A percentile compares a stretch with the other conserved stretches of the same genome.
These are phyloP conservation scores for Sarocladium oryzae DNA, from an alignment of 2,329 filamentous ascomycete species.

Conservation along the genomic window DNA sequence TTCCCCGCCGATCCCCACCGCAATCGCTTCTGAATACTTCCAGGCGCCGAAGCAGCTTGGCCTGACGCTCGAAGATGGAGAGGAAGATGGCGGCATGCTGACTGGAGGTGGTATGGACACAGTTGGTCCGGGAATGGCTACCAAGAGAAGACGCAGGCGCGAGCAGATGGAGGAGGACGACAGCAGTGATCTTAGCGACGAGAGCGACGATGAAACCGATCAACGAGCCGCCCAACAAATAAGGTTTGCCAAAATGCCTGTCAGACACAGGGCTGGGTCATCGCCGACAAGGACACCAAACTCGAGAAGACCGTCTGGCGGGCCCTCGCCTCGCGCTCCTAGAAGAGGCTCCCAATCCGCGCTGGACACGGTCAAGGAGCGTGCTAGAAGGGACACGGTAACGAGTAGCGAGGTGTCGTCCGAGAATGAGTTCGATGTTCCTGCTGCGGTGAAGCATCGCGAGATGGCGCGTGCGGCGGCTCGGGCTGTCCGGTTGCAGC, in stretches of 20 bases:
- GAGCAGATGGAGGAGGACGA: conserved; percentile 80
- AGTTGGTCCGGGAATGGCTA: conserved; percentile 59
- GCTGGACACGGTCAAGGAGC: conserved; percentile 62
- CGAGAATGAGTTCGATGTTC: conserved; percentile 69
- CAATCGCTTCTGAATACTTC: conserved; percentile 78
- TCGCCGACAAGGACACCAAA: conserved; percentile 72
- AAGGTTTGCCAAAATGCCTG: conserved; percentile 92
- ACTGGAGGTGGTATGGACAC: conserved; percentile 63
- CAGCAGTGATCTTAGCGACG: conserved; percentile 77
- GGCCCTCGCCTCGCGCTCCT: conserved; percentile 40
- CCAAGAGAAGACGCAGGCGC: conserved; percentile 57
- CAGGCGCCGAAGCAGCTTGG: conserved; percentile 59
- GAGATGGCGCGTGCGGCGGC: conserved; percentile 54
- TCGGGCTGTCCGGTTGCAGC: conserved; percentile 28
- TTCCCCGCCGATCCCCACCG: conserved; percentile 79
- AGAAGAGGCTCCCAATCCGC: conserved; percentile 66
- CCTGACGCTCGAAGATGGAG: conserved; percentile 62
- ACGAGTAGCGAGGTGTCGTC: conserved; percentile 80
- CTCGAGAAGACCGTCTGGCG: conserved; percentile 30
- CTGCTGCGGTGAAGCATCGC: conserved; percentile 56
- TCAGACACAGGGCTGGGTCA: conserved; percentile 77
- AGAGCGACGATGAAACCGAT: conserved; percentile 73
- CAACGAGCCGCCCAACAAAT: conserved; percentile 80
- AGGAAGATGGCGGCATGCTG: conserved; percentile 67
- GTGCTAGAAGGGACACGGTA: conserved; percentile 66